These are phyloP conservation scores for Takashimella tepidaria DNA, from an alignment of 1,284 basidiomycete species.

Conservation along the genomic window DNA sequence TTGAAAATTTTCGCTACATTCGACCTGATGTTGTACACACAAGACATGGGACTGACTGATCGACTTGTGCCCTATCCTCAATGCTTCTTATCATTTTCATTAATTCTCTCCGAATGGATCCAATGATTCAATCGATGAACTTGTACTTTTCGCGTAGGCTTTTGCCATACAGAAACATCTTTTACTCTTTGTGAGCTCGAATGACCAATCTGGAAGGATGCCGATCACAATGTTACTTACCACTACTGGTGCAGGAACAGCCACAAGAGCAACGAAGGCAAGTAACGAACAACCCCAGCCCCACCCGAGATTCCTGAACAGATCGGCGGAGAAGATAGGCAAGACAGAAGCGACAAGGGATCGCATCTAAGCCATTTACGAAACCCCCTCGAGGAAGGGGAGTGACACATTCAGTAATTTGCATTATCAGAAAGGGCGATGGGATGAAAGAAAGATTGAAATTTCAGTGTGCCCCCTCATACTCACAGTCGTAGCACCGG, in stretches of 20 bases:
- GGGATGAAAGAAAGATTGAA: background rate
- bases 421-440: background rate
- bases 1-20: no score
- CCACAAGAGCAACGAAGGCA: constrained; percentile 44
- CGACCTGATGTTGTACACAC: no score
- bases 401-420: background rate
- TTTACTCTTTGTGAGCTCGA: background rate
- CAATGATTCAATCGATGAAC: constrained; percentile 28
- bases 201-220: no score
- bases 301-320: constrained; percentile 50
- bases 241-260: constrained; percentile 47
- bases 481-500: constrained; percentile 43
- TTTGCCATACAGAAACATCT: constrained; percentile 48
- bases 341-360: constrained; percentile 46
- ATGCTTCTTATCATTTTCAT: background rate
- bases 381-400: no score
- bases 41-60: no score
- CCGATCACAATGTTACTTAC: no score
- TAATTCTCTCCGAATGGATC: no score
- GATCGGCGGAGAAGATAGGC: constrained; percentile 46
- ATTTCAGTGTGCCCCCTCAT: no score
- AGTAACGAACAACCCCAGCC: constrained; percentile 49
- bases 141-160: constrained; percentile 41
- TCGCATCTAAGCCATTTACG: constrained; percentile 29
- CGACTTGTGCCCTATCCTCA: no score